A percentile compares a stretch with the other conserved stretches of the same genome.
phyloP scores from a whole-genome alignment of 2,329 filamentous ascomycete species.

The Penicillium olsonii region DNA sequence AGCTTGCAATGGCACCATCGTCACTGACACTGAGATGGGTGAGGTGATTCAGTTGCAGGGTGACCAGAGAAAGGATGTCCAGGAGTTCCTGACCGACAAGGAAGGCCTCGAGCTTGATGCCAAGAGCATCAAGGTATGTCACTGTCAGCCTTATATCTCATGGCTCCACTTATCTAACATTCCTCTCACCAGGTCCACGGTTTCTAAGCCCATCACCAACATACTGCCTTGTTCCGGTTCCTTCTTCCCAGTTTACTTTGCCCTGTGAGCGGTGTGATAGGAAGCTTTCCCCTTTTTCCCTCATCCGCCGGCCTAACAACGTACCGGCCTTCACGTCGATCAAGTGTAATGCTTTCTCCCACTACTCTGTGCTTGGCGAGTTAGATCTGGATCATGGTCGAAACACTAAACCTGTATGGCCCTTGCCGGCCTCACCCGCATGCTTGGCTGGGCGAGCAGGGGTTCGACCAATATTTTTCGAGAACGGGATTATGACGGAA shows the following conservation, averaged over 20 bases:
- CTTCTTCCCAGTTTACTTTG: conserved; percentile 44
- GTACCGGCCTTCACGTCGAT: conserved; percentile 21
- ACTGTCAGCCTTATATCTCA: neutral
- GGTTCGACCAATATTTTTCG: conserved; percentile 27
- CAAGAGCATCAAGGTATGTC: conserved; percentile 89
- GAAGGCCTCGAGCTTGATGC: conserved; percentile 89
- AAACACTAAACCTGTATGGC: conserved; percentile 27
- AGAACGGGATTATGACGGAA: conserved; percentile 42
- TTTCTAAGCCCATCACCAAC: conserved; percentile 49
- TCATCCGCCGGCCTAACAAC: conserved; percentile 27
- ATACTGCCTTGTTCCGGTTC: conserved; percentile 45
- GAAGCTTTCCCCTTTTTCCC: conserved; percentile 31
- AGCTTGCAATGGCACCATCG: conserved; percentile 99
- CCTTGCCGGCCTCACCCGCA: conserved; percentile 18
- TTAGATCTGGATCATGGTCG: conserved; percentile 36
- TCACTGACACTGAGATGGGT: conserved; percentile 93
- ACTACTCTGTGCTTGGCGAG: conserved; percentile 30
- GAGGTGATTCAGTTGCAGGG: conserved; percentile 99
- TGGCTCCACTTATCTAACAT: conserved; percentile 6
- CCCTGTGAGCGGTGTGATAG: conserved; percentile 41
- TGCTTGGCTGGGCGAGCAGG: conserved; percentile 26
- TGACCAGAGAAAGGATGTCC: conserved; percentile 98
- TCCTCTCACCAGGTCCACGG: conserved; percentile 48
- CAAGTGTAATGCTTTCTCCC: conserved; percentile 26
- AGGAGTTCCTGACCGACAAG: conserved; percentile 95